Percentiles rank a stretch among this genome's conserved stretches.
Evolutionary conservation across 352 stramenopile species (phyloP).

Genomic region (Globisporangium nunn): DNA sequence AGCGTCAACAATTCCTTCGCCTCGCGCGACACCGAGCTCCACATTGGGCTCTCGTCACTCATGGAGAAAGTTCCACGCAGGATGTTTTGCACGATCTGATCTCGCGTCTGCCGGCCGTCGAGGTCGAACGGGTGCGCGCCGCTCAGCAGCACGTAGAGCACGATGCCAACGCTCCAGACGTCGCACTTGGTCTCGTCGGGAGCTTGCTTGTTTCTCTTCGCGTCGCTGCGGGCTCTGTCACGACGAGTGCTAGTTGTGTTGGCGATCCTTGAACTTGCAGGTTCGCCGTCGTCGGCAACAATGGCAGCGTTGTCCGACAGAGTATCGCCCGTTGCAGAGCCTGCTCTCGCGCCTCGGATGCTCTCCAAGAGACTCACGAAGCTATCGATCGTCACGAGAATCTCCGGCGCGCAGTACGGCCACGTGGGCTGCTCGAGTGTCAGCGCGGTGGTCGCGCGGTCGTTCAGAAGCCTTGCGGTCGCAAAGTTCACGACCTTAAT

Average conservation of each 20-base stretch:
- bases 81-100: slow-evolving; percentile 69
- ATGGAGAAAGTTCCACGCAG: slow-evolving; percentile 35
- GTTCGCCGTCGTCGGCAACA: background rate
- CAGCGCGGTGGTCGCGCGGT: background rate
- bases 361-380: slow-evolving; percentile 11
- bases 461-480: slow-evolving; percentile 53
- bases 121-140: slow-evolving; percentile 71
- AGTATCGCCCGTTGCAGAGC: background rate
- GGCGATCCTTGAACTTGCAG: background rate
- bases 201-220: background rate
- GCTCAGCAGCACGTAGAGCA: slow-evolving; percentile 85
- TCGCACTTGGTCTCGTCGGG: slow-evolving; percentile 38
- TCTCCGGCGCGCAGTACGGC: slow-evolving; percentile 61
- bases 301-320: too few relatives aligned
- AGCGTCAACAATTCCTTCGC: slow-evolving; percentile 37
- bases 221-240: background rate
- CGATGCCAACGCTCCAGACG: slow-evolving; percentile 86
- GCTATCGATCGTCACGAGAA: slow-evolving; percentile 26
- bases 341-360: slow-evolving; percentile 6
- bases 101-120: slow-evolving; percentile 53
- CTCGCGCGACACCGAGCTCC: slow-evolving; percentile 40
- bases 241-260: background rate
- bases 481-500: slow-evolving; percentile 87
- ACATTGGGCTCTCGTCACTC: slow-evolving; percentile 21
- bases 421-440: slow-evolving; percentile 34